phyloP scores from a whole-genome alignment of 768 basidiomycete genomes.

The Serendipita indica region DNA sequence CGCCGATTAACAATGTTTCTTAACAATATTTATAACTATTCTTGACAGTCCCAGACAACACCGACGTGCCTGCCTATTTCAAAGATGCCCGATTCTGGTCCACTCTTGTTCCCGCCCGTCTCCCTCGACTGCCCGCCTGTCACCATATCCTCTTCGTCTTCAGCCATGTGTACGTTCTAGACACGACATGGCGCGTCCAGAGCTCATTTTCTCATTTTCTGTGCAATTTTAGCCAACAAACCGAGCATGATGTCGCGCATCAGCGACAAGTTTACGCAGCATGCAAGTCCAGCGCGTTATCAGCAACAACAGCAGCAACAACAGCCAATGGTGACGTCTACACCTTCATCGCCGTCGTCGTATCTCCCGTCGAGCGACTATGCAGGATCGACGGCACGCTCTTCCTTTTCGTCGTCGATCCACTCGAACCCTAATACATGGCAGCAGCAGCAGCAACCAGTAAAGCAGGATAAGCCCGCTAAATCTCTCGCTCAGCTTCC shows the following conservation, averaged over 20 bases:
- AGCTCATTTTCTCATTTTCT: background rate
- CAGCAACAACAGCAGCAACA: background rate
- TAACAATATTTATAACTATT: too few species aligned
- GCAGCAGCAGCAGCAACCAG: background rate
- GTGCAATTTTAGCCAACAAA: background rate
- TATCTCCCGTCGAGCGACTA: background rate
- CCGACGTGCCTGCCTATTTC: too few species aligned
- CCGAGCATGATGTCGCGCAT: conserved; percentile 5
- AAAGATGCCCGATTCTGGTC: too few species aligned
- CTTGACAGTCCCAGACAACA: too few species aligned
- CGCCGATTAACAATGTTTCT: too few species aligned
- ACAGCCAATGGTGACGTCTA: background rate
- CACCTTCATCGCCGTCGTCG: conserved; percentile 1
- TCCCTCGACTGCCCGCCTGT: too few species aligned
- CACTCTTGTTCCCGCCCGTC: too few species aligned
- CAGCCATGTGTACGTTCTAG: background rate
- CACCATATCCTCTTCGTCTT: too few species aligned
- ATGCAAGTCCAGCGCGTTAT: background rate
- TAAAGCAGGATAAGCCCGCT: background rate
- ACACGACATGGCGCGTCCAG: background rate
- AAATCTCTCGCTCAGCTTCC: conserved; percentile 3
- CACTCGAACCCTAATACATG: conserved; percentile 1
- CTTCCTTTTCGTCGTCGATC: background rate
- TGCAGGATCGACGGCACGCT: background rate
- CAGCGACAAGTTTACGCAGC: background rate